Conservation (phyloP, 108 stramenopile genomes). For the Cyclotella cryptica region DNA sequence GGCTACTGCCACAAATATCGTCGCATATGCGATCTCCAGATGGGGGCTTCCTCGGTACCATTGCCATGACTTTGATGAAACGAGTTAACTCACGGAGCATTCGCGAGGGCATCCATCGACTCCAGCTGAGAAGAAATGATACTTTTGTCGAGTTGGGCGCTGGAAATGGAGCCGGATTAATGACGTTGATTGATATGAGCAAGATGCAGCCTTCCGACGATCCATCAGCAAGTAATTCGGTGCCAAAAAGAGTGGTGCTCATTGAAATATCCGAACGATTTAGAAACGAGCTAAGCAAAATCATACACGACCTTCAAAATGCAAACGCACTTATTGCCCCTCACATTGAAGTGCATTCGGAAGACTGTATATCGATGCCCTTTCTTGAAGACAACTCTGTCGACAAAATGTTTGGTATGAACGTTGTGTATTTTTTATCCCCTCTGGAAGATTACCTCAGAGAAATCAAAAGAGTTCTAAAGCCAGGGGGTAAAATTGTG, state of each 20-base stretch:
- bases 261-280: conserved; percentile 42
- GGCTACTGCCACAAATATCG: conserved; percentile 23
- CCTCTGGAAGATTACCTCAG: conserved; percentile 61
- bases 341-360: conserved; percentile 25
- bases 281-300: conserved; percentile 16
- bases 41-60: conserved; percentile 2
- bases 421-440: conserved; percentile 60
- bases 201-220: background rate
- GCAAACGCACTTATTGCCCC: background rate
- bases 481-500: conserved; percentile 67
- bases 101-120: conserved; percentile 14
- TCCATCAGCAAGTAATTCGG: background rate
- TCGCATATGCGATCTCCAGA: conserved; percentile 26
- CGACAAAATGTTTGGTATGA: conserved; percentile 37
- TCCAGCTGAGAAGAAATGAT: conserved; percentile 21
- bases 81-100: conserved; percentile 14
- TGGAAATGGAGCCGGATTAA: conserved; percentile 24
- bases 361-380: conserved; percentile 36
- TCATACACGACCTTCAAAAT: background rate
- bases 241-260: conserved; percentile 29
- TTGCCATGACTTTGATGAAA: conserved; percentile 32
- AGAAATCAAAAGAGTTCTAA: conserved; percentile 71
- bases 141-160: conserved; percentile 28
- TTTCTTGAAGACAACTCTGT: conserved; percentile 26
- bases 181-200: background rate